Base-by-base conservation (phyloP, 1,284 basidiomycete genomes). In the Leccinum subspadiceum region DNA sequence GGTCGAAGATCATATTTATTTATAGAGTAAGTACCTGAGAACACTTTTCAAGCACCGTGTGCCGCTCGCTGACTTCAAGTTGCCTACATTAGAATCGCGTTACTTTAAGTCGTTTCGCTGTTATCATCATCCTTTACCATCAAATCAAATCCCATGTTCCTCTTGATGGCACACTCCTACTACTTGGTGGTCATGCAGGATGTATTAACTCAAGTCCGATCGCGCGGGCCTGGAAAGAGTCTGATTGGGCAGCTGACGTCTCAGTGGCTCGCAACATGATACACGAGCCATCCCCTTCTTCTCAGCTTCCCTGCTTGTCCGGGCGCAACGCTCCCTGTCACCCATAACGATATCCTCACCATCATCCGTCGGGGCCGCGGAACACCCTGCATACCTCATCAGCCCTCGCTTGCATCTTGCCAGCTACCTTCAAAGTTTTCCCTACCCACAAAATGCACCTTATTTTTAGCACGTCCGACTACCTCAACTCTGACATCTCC, bases 391-490 rank as follows among this genome's bases (percentile, higher is more conserved):
- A 20, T 20, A 44, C 12, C 10, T 20, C 41, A 20, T 20, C 10
- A 5, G 5, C n/a, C 9, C n/a, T 10, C n/a, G n/a, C n/a, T 41
- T 41, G n/a, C 39, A 41, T 41, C 39, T 41, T 41, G 39, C n/a
- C 39, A 41, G 39, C n/a, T n/a, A 2, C 39, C n/a, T 41, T 41
- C 39, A 17, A 41, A 39, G n/a, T 17, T 41, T 41, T 41, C 39
- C 39, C 39, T 17, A 20, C 41, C 41, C 41, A 20, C 41, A 44
- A 20, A 33, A 69, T 69, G 70, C 59, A 35, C n/a, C 68, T 69
- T 55, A 2, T 69, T 35, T 70, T 72, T 56, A 69, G 61, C 17
- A 44, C 68, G 8, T 60, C 70, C 8, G 60, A 69, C 55, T 59
- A 61, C 54, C 60, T 24, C 56, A 73, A 70, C 33, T 59, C 65